Evolutionary conservation across 768 basidiomycete genomes (phyloP), one percentile per base, ranked within the genome.

Genomic region (Trametes maxima): DNA sequence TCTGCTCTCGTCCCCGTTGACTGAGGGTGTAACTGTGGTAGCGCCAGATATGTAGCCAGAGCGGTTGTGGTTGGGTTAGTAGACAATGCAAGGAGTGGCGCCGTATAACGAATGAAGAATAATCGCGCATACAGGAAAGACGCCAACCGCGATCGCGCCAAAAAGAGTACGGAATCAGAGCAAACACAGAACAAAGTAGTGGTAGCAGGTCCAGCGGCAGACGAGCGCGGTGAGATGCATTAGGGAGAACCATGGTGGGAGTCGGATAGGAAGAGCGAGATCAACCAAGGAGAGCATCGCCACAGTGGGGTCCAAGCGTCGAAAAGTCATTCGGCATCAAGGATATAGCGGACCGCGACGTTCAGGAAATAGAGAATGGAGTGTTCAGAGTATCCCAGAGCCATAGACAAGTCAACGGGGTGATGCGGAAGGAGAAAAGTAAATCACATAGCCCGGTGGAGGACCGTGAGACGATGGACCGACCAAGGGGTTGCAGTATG

Each of bases 1-100:
- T 61, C 77, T 75, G 57, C 75, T 69, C 39, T 87, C 87, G 49
- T 88, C 86, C 40, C 74, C 75, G 53, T 71, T 70, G 1, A 65
- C 76, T 45, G 79, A 64, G 6, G 87, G 87, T 1, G 84, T 83
- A 68, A 76, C 78, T 72, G 64, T 40, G 40, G 54, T 46, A 49
- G 13, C 25, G 8, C 6, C 7, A 21, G 1, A 10, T 10, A 19
- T 19, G 33, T 3, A 28, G 48, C 3, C 13, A 35, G 16, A 54
- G 19, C 14, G 28, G 40, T 13, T 42, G 12, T 42, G 3, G 60
- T 43, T 24, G 8, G n/a, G 53, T 39, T 43, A 46, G 8, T 3
- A 33, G 8, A 33, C 28, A 33, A 33, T 33, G 21, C 16, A 17
- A n/a, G 16, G 43, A 44, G 43, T 44, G n/a, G 43, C n/a, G 21